Conservation (phyloP, 805 yeast species). For the Starmera amethionina region DNA sequence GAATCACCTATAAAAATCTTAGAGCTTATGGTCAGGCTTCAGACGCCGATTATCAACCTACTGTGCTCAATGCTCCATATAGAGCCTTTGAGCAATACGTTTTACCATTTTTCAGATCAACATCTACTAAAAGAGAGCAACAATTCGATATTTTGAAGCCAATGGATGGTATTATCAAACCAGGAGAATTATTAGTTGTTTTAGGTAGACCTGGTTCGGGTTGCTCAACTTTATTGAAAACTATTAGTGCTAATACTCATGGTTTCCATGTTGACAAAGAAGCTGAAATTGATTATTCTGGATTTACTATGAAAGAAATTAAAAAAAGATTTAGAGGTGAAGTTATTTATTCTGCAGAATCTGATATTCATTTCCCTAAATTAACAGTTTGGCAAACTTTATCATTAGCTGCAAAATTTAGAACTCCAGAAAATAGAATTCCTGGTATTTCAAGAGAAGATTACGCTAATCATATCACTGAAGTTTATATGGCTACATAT, state of each 20-base stretch:
- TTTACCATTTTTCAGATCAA: slow-evolving; percentile 9
- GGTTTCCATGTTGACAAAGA: slow-evolving; percentile 43
- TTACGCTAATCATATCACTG: slow-evolving; percentile 43
- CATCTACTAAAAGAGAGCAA: slow-evolving; percentile 14
- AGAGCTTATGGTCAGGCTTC: slow-evolving; percentile 52
- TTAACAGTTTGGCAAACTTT: slow-evolving; percentile 59
- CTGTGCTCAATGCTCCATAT: slow-evolving; percentile 36
- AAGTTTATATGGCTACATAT: slow-evolving; percentile 39
- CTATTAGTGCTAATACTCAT: slow-evolving; percentile 47
- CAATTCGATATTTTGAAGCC: slow-evolving; percentile 42
- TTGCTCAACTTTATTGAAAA: slow-evolving; percentile 56
- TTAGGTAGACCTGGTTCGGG: slow-evolving; percentile 77
- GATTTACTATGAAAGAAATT: slow-evolving; percentile 43
- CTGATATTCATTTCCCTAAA: slow-evolving; percentile 61
- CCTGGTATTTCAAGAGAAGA: slow-evolving; percentile 49
- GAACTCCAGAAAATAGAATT: slow-evolving; percentile 54
- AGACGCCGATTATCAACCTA: slow-evolving; percentile 58
- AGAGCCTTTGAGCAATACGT: slow-evolving; percentile 13
- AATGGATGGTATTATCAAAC: slow-evolving; percentile 52
- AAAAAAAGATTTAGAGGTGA: slow-evolving; percentile 51
- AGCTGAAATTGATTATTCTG: slow-evolving; percentile 42
- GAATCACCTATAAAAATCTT: slow-evolving; percentile 48
- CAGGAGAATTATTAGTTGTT: slow-evolving; percentile 62
- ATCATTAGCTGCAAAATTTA: slow-evolving; percentile 48
- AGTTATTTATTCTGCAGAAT: slow-evolving; percentile 60